Conservation (phyloP, 2,329 filamentous ascomycete genomes). For the Fusarium lateritium region DNA sequence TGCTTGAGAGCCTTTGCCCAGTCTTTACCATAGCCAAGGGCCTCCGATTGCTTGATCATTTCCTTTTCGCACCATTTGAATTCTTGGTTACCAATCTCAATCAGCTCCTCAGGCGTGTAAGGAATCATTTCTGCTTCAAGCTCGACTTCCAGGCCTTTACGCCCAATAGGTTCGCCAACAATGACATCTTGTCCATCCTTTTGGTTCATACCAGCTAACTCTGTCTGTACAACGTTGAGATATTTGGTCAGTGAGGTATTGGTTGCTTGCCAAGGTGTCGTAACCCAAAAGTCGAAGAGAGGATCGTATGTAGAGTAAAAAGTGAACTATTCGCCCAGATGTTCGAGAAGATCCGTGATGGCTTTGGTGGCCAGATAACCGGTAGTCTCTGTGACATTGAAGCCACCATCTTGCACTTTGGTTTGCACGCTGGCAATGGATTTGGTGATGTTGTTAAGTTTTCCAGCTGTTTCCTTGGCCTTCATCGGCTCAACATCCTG, state of each 20-base stretch:
- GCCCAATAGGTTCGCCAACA: slow-evolving; percentile 31
- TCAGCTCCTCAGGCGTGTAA: slow-evolving; percentile 27
- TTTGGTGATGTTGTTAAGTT: slow-evolving; percentile 31
- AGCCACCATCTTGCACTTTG: slow-evolving; percentile 18
- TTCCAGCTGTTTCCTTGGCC: slow-evolving; percentile 20
- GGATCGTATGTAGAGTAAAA: slow-evolving; percentile 41
- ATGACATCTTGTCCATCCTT: slow-evolving; percentile 19
- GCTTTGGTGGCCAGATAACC: slow-evolving; percentile 32
- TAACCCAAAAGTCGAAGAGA: slow-evolving; percentile 38
- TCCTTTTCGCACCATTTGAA: slow-evolving; percentile 39
- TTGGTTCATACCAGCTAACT: slow-evolving; percentile 27
- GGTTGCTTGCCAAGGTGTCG: slow-evolving; percentile 28
- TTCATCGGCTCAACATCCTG: slow-evolving; percentile 38
- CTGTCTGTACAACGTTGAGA: slow-evolving; percentile 19
- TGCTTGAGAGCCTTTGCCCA: slow-evolving; percentile 36
- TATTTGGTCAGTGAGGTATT: slow-evolving; percentile 6
- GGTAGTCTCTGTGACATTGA: slow-evolving; percentile 34
- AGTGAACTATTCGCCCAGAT: slow-evolving; percentile 24
- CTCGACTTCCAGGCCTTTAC: slow-evolving; percentile 29
- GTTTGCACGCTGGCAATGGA: slow-evolving; percentile 15
- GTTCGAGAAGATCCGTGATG: slow-evolving; percentile 11
- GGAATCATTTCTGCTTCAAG: slow-evolving; percentile 41
- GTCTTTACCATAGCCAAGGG: slow-evolving; percentile 28
- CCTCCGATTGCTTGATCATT: slow-evolving; percentile 36
- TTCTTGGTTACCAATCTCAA: slow-evolving; percentile 35